Evolutionary conservation across 768 basidiomycete species (phyloP).

Genomic region (Lentinula edodes): DNA sequence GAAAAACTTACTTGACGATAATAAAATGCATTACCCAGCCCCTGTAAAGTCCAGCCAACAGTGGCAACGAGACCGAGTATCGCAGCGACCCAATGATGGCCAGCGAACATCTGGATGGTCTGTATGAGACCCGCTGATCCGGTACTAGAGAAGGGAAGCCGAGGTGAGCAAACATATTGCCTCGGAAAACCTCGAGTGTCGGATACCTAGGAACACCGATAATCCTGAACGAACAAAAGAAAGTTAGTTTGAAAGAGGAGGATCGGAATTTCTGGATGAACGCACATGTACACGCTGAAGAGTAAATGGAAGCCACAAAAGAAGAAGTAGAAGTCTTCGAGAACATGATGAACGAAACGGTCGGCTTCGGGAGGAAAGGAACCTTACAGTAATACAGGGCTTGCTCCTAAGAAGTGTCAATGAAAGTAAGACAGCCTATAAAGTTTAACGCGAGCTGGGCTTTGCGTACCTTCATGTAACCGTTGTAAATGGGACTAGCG

Average conservation of each 20-base stretch:
- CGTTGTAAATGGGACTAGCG: conserved; percentile 89
- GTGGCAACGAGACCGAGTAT: conserved; percentile 78
- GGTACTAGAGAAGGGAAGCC: conserved; percentile 45
- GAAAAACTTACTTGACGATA: conserved; percentile 59
- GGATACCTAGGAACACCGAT: conserved; percentile 84
- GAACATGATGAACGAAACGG: conserved; percentile 19
- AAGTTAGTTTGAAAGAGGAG: conserved; percentile 14
- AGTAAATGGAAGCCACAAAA: conserved; percentile 94
- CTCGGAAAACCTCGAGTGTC: conserved; percentile 21
- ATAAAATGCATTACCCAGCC: conserved; percentile 73
- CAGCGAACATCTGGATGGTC: conserved; percentile 75
- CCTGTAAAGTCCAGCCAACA: conserved; percentile 85
- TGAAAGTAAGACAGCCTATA: not conserved
- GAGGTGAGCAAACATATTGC: conserved; percentile 13
- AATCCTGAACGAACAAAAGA: conserved; percentile 50
- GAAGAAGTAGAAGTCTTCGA: conserved; percentile 89
- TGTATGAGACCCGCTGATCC: conserved; percentile 95
- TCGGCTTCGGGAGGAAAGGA: conserved; percentile 19
- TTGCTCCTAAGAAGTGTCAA: conserved; percentile 61
- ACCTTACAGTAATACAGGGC: conserved; percentile 85
- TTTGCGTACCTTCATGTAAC: conserved; percentile 82
- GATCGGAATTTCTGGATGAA: conserved; percentile 10
- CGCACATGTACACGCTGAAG: conserved; percentile 89
- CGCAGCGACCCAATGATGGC: conserved; percentile 71
- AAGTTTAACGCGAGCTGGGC: not conserved